Evolutionary conservation across 139 green algal species (phyloP).

Genomic region (Limnomonas spitsbergensis): DNA sequence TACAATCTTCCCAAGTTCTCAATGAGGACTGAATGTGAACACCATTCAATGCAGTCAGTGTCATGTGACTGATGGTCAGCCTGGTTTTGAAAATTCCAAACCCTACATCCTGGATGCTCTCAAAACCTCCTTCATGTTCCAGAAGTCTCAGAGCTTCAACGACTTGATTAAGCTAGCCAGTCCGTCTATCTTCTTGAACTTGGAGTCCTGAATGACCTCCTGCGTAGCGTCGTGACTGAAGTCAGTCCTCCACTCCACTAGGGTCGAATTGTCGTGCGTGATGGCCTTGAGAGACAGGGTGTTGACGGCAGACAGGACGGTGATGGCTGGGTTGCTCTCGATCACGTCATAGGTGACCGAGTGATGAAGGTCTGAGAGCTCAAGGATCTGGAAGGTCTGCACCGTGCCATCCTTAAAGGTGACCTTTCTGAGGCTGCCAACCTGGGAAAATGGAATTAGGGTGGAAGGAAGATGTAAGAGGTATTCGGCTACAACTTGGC

Average conservation of each 20-base stretch:
- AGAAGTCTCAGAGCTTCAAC: too few species aligned
- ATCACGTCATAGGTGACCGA: conserved; percentile 3
- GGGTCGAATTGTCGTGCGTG: conserved; percentile 3
- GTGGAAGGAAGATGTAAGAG: background rate
- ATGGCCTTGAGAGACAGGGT: background rate
- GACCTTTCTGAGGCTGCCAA: conserved; percentile 4
- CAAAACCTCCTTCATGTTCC: too few species aligned
- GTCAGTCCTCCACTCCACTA: conserved; percentile 1
- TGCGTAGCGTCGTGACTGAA: conserved; percentile 5
- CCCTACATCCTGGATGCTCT: too few species aligned
- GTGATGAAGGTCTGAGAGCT: conserved; percentile 8
- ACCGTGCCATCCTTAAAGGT: conserved; percentile 11
- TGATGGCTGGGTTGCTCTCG: conserved; percentile 5
- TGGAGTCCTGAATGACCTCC: conserved; percentile 13
- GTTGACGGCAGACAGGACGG: background rate
- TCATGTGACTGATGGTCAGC: too few species aligned
- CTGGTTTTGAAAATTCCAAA: too few species aligned
- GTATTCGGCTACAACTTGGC: background rate
- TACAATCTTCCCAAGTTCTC: too few species aligned
- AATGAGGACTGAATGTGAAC: too few species aligned
- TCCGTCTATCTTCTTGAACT: conserved; percentile 13
- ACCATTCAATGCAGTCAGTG: too few species aligned
- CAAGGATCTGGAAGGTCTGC: background rate
- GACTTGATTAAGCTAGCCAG: conserved; percentile 9
- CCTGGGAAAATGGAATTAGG: background rate